Conservation (phyloP, 495 filamentous ascomycete genomes). For the Aeminium ludgeri region DNA sequence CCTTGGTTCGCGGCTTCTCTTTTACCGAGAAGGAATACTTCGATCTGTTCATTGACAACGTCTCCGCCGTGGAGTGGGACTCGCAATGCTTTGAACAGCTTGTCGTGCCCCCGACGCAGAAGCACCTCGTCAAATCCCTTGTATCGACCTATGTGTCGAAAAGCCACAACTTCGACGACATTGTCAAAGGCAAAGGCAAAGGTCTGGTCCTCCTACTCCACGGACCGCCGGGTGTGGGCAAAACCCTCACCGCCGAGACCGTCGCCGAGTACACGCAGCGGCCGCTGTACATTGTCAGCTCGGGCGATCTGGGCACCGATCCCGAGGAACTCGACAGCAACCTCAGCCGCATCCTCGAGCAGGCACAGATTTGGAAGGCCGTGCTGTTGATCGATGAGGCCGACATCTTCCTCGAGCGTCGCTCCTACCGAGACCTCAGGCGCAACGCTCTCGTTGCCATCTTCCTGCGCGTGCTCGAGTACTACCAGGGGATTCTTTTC, state of each 20-base stretch:
- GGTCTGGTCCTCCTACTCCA: slow-evolving; percentile 14
- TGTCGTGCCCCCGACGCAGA: slow-evolving; percentile 9
- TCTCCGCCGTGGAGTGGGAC: slow-evolving; percentile 7
- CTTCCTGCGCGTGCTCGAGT: slow-evolving; percentile 29
- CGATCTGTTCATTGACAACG: slow-evolving; percentile 10
- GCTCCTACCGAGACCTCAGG: slow-evolving; percentile 4
- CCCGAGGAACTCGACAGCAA: slow-evolving; percentile 2
- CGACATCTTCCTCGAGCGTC: slow-evolving; percentile 13
- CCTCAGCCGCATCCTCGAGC: slow-evolving; percentile 8
- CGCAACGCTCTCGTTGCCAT: slow-evolving; percentile 8
- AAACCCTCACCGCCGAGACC: slow-evolving; percentile 15
- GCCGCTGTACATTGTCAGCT: slow-evolving; percentile 13
- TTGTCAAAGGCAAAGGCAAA: slow-evolving; percentile 15
- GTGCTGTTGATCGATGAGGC: slow-evolving; percentile 12
- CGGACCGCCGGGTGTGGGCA: slow-evolving; percentile 13
- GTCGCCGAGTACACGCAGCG: slow-evolving; percentile 14
- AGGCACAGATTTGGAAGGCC: slow-evolving; percentile 11
- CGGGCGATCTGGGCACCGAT: slow-evolving; percentile 7
- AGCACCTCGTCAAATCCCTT: slow-evolving; percentile 11
- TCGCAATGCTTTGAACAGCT: slow-evolving; percentile 11
- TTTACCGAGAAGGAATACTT: slow-evolving; percentile 13
- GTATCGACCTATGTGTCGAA: slow-evolving; percentile 8
- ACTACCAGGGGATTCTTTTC: slow-evolving; percentile 42
- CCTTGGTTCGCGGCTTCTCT: slow-evolving; percentile 14
- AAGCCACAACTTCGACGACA: slow-evolving; percentile 9